A percentile compares a stretch with the other conserved stretches of the same genome.
Evolutionary conservation across 176 grass and related monocot genomes (phyloP).

Genomic region (Rhynchospora breviuscula): DNA sequence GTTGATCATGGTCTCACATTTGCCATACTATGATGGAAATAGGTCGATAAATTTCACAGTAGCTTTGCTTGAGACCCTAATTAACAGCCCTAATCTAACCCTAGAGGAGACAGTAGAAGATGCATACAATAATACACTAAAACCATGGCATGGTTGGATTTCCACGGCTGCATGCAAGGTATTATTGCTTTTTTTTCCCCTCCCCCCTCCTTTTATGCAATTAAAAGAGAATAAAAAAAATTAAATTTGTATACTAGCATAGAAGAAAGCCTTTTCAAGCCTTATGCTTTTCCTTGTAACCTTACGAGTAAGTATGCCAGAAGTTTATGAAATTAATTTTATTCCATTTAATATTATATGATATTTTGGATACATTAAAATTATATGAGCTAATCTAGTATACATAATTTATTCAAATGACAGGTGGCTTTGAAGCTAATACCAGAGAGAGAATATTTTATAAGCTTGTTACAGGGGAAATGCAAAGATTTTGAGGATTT

Average conservation of each 20-base stretch:
- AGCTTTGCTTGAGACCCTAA: constrained; percentile 46
- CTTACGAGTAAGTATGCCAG: too few species aligned
- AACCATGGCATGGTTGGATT: constrained; percentile 88
- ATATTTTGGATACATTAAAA: neutral
- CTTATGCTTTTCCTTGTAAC: too few species aligned
- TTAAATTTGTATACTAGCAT: neutral
- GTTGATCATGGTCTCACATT: neutral
- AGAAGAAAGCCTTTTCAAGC: neutral
- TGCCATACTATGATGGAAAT: neutral
- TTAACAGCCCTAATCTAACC: constrained; percentile 31
- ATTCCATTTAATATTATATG: neutral
- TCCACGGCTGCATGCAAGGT: constrained; percentile 83
- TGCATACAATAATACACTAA: constrained; percentile 46
- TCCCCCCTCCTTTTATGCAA: neutral
- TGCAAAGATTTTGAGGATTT: constrained; percentile 50
- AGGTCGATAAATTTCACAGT: constrained; percentile 73
- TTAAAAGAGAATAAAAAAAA: neutral
- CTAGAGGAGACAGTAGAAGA: constrained; percentile 64
- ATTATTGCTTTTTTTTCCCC: neutral
- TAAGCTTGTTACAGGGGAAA: constrained; percentile 51
- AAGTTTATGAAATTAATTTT: neutral
- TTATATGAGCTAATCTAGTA: neutral
- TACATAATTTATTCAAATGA: neutral
- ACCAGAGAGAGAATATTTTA: constrained; percentile 55
- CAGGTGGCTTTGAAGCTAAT: constrained; percentile 70